Evolutionary conservation across 345 rosid genomes (phyloP).

Genomic region (Populus simonii): DNA sequence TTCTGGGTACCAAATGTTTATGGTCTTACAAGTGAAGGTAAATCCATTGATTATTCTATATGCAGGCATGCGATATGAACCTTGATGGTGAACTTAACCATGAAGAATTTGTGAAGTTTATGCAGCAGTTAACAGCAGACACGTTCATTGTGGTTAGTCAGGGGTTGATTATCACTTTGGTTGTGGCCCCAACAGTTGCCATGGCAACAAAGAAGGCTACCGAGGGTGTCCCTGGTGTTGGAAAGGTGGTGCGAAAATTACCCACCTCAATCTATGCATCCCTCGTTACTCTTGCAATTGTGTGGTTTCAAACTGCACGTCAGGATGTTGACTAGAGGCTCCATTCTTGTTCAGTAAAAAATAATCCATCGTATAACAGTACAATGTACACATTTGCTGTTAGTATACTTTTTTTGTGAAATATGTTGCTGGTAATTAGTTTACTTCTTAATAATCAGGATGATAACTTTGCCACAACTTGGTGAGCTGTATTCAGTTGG

Average conservation of each 20-base stretch:
- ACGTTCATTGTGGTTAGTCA: conserved; percentile 65
- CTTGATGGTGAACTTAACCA: conserved; percentile 68
- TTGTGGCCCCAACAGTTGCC: conserved; percentile 90
- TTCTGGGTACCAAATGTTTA: neutral
- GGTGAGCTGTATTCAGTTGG: neutral
- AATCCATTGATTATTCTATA: neutral
- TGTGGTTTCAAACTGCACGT: conserved; percentile 50
- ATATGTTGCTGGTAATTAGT: neutral
- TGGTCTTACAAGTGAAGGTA: neutral
- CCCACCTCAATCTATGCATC: conserved; percentile 81
- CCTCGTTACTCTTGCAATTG: conserved; percentile 70
- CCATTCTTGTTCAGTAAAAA: neutral
- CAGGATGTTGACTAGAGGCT: conserved; percentile 21
- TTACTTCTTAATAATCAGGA: conserved; percentile 15
- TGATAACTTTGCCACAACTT: neutral
- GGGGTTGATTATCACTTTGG: conserved; percentile 68
- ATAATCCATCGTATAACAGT: neutral
- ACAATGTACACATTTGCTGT: neutral
- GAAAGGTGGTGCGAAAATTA: conserved; percentile 73
- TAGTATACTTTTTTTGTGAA: neutral
- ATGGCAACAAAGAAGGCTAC: conserved; percentile 81
- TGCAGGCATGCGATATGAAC: conserved; percentile 69
- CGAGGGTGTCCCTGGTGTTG: conserved; percentile 82
- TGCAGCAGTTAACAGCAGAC: conserved; percentile 55
- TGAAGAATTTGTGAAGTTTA: conserved; percentile 76